These are phyloP conservation scores for Xylariaceae sp. DNA, from an alignment of 2,329 filamentous ascomycete genomes.

Conservation along the genomic window DNA sequence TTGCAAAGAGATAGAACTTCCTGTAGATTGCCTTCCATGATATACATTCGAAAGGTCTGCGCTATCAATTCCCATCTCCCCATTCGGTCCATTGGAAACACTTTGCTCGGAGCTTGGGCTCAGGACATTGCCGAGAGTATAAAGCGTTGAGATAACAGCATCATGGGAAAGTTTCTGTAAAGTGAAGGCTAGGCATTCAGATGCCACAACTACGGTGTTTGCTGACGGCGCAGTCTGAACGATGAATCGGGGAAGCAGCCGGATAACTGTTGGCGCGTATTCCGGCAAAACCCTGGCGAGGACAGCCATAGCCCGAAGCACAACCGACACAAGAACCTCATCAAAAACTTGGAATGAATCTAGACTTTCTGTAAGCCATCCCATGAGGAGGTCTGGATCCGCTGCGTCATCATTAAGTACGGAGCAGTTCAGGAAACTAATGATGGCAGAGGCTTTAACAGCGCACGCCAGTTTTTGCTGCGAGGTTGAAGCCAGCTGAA, in stretches of 20 bases:
- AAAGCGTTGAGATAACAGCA: conserved; percentile 91
- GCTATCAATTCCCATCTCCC: conserved; percentile 48
- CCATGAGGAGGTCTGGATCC: conserved; percentile 77
- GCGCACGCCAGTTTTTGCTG: conserved; percentile 87
- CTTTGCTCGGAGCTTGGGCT: conserved; percentile 70
- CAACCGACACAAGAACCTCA: conserved; percentile 74
- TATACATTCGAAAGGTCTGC: conserved; percentile 53
- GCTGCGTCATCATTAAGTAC: conserved; percentile 81
- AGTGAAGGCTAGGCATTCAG: conserved; percentile 82
- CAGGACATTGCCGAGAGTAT: conserved; percentile 93
- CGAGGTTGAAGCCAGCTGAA: conserved; percentile 81
- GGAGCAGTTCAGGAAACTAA: conserved; percentile 84
- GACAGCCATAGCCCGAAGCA: conserved; percentile 81
- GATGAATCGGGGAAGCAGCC: conserved; percentile 83
- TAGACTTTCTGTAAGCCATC: conserved; percentile 85
- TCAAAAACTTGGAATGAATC: conserved; percentile 84
- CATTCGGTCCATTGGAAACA: conserved; percentile 59
- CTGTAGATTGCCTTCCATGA: conserved; percentile 63
- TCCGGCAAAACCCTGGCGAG: conserved; percentile 76
- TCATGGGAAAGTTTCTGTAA: conserved; percentile 86
- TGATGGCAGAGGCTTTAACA: conserved; percentile 81
- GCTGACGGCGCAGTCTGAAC: conserved; percentile 79
- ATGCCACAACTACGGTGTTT: conserved; percentile 75
- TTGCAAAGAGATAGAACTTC: conserved; percentile 80
- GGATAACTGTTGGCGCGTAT: conserved; percentile 76